Percentiles rank a stretch among this genome's conserved stretches.
Conservation (phyloP, 177 flowering plant genomes). For the Vitis hybrid region DNA sequence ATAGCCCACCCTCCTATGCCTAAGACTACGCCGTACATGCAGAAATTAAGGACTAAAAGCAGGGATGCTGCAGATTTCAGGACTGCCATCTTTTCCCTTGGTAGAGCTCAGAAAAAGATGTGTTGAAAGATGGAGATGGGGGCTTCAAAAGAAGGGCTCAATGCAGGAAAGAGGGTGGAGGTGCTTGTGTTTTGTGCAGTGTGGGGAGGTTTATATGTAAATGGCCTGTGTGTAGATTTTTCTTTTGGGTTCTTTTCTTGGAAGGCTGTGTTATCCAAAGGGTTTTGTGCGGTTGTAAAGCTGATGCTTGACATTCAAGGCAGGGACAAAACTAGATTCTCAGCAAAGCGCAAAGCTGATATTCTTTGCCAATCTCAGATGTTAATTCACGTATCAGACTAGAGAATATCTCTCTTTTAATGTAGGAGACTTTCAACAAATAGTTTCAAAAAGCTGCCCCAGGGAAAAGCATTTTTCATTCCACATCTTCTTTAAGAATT, state of each 20-base stretch:
- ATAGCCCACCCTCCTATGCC: conserved; percentile 90
- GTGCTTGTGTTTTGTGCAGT: background rate
- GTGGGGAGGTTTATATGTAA: conserved; percentile 4
- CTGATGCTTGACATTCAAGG: conserved; percentile 29
- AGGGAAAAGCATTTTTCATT: no score
- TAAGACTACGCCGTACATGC: conserved; percentile 72
- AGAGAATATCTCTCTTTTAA: no score
- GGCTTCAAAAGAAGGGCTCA: background rate
- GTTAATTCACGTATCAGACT: no score
- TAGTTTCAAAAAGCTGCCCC: no score
- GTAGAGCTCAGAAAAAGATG: background rate
- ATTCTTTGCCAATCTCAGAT: conserved; percentile 18
- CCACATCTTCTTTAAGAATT: no score
- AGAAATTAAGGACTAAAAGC: conserved; percentile 76
- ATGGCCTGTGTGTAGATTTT: conserved; percentile 5
- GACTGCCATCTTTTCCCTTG: background rate
- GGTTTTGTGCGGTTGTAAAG: conserved; percentile 27
- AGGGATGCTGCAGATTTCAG: conserved; percentile 40
- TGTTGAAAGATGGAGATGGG: no score
- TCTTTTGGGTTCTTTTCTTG: conserved; percentile 38
- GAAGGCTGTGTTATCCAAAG: conserved; percentile 23
- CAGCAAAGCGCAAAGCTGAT: conserved; percentile 17
- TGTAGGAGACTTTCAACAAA: no score
- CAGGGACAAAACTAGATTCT: conserved; percentile 20
- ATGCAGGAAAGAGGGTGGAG: background rate